phyloP scores from a whole-genome alignment of 2,329 filamentous ascomycete species.

The Colletotrichum sp. region DNA sequence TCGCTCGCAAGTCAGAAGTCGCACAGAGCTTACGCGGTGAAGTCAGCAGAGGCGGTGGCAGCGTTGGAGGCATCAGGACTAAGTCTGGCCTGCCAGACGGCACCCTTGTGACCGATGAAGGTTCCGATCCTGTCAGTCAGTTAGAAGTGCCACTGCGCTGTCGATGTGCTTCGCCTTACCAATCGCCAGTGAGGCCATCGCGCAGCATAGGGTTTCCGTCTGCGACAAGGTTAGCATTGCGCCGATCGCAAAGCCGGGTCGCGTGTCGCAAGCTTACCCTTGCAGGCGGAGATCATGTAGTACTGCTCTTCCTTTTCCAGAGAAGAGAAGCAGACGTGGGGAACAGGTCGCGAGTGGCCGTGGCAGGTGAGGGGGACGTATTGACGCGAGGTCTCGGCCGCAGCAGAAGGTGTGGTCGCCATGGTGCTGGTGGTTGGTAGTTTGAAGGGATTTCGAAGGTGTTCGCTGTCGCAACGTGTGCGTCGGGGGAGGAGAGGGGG shows the following conservation, averaged over 20 bases:
- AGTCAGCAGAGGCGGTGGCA: conserved; percentile 94
- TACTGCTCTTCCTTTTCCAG: conserved; percentile 84
- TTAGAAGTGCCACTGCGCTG: conserved; percentile 2
- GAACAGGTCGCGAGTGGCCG: conserved; percentile 90
- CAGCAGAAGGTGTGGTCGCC: not conserved
- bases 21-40: conserved; percentile 75
- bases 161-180: conserved; percentile 54
- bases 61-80: conserved; percentile 88
- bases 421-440: not conserved
- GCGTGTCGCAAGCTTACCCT: conserved; percentile 60
- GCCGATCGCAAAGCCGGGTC: not conserved
- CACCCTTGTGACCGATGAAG: conserved; percentile 97
- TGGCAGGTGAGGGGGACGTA: conserved; percentile 93
- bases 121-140: conserved; percentile 88
- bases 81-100: conserved; percentile 93
- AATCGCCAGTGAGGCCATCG: conserved; percentile 93
- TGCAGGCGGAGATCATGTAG: conserved; percentile 93
- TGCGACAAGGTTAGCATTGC: conserved; percentile 41
- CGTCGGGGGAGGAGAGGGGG: not conserved
- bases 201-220: conserved; percentile 99
- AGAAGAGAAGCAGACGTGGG: conserved; percentile 88
- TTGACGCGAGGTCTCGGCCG: conserved; percentile 41
- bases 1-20: too few relatives aligned
- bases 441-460: not conserved
- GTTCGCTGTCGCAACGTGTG: conserved; percentile 2